Evolutionary conservation across 305 asterid genomes (phyloP), one percentile per base, ranked within the genome.

Genomic region (Coffea humblotiana): DNA sequence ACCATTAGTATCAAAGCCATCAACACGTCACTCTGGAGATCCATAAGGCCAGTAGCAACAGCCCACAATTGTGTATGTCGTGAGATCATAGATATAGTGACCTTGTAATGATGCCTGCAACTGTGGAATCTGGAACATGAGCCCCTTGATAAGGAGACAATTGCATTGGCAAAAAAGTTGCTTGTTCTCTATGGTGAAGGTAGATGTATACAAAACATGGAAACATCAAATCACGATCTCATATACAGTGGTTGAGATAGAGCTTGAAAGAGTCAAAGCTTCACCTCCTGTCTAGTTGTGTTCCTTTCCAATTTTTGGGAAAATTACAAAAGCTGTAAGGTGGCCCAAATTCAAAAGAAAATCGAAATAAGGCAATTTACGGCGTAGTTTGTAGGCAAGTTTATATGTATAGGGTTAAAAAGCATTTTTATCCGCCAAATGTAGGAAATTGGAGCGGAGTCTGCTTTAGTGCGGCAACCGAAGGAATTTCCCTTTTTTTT

Each of bases 161-260:
- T 64, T 76, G 79, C 48, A 64, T 47, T 76, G 12, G 40, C 19
- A 8, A 25, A 76, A 27, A 37, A 32, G 14, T n/a, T 6, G n/a
- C 6, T 61, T 0, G 21, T 29, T 3, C 23, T 40, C 60, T 37
- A 40, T 52, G 45, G 16, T 63, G 16, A 78, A 29, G 43, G 56
- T 51, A 15, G 15, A 9, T 51, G 56, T 9, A 37, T 9, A 2
- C 70, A 63, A 43, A 45, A 27, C 71, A 71, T 71, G 77, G 61
- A 60, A 69, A 71, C 60, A 37, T 71, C 56, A 37, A 27, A 60
- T 71, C 71, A 23, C 43, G 51, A 77, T 76, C 61, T 54, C 58
- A 40, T 37, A 61, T 37, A 75, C 71, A 58, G 32, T 49, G 76
- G 63, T 49, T 52, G 6, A 52, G 63, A 72, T 56, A 49, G 58